phyloP scores from a whole-genome alignment of 148 eudicot genomes.

The Fagopyrum homotropicum region DNA sequence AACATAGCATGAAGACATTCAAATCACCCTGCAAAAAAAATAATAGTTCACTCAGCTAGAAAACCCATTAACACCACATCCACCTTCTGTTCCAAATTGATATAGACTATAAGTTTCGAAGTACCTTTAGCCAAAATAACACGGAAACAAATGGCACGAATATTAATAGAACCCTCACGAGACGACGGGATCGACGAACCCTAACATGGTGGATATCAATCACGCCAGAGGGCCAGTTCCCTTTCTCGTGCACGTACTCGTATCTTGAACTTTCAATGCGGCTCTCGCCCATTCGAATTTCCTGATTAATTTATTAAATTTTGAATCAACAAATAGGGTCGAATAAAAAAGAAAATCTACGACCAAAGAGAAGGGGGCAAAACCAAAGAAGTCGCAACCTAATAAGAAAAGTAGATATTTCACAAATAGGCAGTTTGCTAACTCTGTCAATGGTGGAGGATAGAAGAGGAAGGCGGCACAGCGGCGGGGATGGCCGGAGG shows the following conservation, averaged over 20 bases:
- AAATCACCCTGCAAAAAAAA: constrained; percentile 23
- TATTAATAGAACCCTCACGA: constrained; percentile 15
- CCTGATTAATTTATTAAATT: background rate
- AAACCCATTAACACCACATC: background rate
- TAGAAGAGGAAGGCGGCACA: too few relatives aligned
- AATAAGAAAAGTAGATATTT: too few relatives aligned
- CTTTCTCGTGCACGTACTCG: constrained; percentile 37
- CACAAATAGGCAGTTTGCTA: too few relatives aligned
- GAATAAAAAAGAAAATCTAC: too few relatives aligned
- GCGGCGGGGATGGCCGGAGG: too few relatives aligned
- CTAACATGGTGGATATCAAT: constrained; percentile 52
- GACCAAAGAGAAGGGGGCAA: too few relatives aligned
- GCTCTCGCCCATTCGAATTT: constrained; percentile 23
- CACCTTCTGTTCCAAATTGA: background rate
- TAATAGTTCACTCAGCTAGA: background rate
- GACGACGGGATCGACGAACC: constrained; percentile 18
- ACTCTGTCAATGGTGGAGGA: too few relatives aligned
- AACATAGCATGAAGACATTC: constrained; percentile 25
- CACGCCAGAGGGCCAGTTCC: constrained; percentile 29
- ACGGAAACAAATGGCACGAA: constrained; percentile 9
- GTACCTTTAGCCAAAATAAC: constrained; percentile 20
- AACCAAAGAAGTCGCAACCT: too few relatives aligned
- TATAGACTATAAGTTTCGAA: background rate
- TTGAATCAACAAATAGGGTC: background rate
- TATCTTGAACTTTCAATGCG: constrained; percentile 30